Evolutionary conservation across 148 eudicot genomes (phyloP).

Genomic region (Nyssa sinensis): DNA sequence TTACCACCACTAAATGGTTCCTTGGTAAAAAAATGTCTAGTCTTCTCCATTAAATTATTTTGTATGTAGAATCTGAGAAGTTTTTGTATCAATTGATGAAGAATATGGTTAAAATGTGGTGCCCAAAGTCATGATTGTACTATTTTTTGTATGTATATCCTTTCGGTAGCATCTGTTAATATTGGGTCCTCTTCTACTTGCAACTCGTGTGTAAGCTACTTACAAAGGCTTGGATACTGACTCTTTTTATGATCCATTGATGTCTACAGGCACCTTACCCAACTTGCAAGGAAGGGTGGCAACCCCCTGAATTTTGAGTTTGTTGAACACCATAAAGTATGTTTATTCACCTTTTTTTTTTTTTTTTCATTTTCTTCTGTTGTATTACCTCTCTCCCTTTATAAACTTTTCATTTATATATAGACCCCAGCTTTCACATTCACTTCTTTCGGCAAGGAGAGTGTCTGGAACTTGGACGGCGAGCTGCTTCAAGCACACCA

Average conservation of each 20-base stretch:
- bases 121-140: background rate
- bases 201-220: background rate
- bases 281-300: conserved; percentile 82
- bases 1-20: background rate
- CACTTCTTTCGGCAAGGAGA: conserved; percentile 73
- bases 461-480: conserved; percentile 94
- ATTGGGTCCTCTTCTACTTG: background rate
- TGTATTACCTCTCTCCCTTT: background rate
- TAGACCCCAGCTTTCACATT: conserved; percentile 87
- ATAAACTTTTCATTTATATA: background rate
- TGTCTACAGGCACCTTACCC: conserved; percentile 71
- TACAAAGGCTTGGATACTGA: no score
- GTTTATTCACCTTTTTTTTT: background rate
- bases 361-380: background rate
- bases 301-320: conserved; percentile 78
- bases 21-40: background rate
- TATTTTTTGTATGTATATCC: background rate
- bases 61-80: no score
- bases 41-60: background rate
- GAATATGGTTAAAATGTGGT: background rate
- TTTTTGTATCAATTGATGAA: background rate
- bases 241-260: background rate
- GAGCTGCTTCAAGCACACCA: conserved; percentile 82
- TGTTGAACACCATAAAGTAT: conserved; percentile 90
- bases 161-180: background rate